Percentiles rank a stretch among this genome's conserved stretches.
Evolutionary conservation across 2,329 filamentous ascomycete genomes (phyloP).

Genomic region (Ceratocystis colombiana): DNA sequence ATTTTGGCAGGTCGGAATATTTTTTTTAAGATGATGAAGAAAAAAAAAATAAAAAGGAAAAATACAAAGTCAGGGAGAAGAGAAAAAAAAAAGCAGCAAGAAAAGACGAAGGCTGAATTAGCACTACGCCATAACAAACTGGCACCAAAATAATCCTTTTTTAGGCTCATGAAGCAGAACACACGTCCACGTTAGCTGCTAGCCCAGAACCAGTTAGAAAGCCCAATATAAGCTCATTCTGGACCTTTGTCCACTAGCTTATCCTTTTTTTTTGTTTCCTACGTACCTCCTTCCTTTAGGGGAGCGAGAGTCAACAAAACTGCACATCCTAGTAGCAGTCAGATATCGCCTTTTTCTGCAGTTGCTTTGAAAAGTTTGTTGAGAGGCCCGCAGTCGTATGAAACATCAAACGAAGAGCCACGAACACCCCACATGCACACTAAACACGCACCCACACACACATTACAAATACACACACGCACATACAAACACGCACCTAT

Average conservation of each 20-base stretch:
- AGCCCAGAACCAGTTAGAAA: neutral
- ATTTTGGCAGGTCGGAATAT: constrained; percentile 9
- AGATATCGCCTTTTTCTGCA: no score
- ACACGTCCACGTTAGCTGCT: neutral
- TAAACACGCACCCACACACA: no score
- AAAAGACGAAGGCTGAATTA: constrained; percentile 6
- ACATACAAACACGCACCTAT: no score
- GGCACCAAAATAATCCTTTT: neutral
- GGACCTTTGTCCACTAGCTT: neutral
- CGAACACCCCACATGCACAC: no score
- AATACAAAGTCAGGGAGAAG: neutral
- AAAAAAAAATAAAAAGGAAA: neutral
- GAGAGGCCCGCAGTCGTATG: no score
- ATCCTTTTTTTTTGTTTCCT: neutral
- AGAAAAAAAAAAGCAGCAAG: neutral
- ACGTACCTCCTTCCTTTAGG: neutral
- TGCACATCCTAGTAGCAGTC: no score
- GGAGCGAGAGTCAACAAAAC: no score
- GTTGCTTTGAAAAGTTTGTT: no score
- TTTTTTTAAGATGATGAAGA: neutral
- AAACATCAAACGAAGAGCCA: no score
- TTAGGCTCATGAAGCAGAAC: neutral
- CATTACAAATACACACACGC: no score
- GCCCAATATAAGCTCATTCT: constrained; percentile 3
- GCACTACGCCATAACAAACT: neutral